Percentiles rank a stretch among this genome's conserved stretches.
phyloP scores from a whole-genome alignment of 306 rosid species.

The Bauhinia variegata region DNA sequence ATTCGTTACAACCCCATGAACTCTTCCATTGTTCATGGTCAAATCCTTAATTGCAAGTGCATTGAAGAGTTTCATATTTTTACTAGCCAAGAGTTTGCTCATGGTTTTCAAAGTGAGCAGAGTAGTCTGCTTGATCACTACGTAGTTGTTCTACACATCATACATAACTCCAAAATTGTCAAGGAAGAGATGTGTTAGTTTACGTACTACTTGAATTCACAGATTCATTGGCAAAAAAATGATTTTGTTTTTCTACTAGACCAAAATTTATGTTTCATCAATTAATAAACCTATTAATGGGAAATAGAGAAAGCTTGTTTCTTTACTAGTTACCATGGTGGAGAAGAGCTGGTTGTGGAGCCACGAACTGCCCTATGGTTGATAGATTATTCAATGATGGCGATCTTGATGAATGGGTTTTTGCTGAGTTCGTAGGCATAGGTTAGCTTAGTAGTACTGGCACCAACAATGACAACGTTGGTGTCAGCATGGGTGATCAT shows the following conservation, averaged over 20 bases:
- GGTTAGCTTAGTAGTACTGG: slow-evolving; percentile 75
- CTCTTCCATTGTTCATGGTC: slow-evolving; percentile 70
- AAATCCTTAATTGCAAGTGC: slow-evolving; percentile 86
- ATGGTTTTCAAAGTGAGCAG: slow-evolving; percentile 87
- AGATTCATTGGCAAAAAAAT: background rate
- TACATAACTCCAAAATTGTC: slow-evolving; percentile 71
- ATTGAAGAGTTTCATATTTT: slow-evolving; percentile 89
- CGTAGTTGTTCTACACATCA: slow-evolving; percentile 79
- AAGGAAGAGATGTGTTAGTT: slow-evolving; percentile 76
- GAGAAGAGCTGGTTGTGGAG: slow-evolving; percentile 95
- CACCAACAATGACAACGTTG: slow-evolving; percentile 78
- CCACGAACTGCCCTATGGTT: slow-evolving; percentile 96
- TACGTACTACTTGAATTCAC: slow-evolving; percentile 55
- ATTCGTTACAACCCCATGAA: slow-evolving; percentile 83
- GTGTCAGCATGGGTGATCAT: slow-evolving; percentile 90
- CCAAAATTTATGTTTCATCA: background rate
- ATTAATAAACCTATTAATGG: background rate
- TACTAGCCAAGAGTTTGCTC: slow-evolving; percentile 80
- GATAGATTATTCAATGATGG: slow-evolving; percentile 85
- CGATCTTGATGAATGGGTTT: slow-evolving; percentile 58
- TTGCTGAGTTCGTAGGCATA: slow-evolving; percentile 91
- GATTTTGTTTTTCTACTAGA: background rate
- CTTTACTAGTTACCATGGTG: slow-evolving; percentile 70
- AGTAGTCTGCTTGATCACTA: slow-evolving; percentile 85
- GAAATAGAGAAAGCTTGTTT: slow-evolving; percentile 7